Conservation (phyloP, 352 stramenopile species). For the Globisporangium cystogenes region DNA sequence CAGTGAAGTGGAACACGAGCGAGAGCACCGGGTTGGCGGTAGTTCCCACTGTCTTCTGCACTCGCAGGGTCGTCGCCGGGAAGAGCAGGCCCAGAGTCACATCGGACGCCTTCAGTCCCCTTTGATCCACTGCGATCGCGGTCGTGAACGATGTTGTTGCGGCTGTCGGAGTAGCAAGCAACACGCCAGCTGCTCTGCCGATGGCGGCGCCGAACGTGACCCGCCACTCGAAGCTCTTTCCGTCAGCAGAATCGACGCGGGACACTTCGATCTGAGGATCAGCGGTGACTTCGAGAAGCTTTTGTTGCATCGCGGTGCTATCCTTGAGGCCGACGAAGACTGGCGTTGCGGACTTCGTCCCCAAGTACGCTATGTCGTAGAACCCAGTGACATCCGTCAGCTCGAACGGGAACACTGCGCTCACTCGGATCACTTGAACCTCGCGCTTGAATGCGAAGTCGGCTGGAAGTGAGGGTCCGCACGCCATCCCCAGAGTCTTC, state of each 20-base stretch:
- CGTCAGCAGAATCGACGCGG: constrained; percentile 1
- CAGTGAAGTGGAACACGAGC: constrained; percentile 2
- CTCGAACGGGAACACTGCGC: constrained; percentile 4
- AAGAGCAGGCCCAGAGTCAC: constrained; percentile 4
- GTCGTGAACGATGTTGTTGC: constrained; percentile 4
- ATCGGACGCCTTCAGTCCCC: constrained; percentile 4
- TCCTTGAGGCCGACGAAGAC: constrained; percentile 3
- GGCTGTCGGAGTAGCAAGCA: not conserved
- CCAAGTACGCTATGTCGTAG: constrained; percentile 5
- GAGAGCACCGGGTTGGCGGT: not conserved
- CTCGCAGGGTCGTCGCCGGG: constrained; percentile 3
- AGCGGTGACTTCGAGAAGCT: constrained; percentile 9
- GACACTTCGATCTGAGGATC: constrained; percentile 12
- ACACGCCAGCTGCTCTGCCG: not conserved
- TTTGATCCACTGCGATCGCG: not conserved
- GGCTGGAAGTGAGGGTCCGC: not conserved
- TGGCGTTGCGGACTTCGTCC: not conserved
- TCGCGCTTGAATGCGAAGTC: constrained; percentile 2
- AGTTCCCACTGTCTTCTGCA: constrained; percentile 1
- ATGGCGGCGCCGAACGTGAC: constrained; percentile 12
- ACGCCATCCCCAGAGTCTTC: constrained; percentile 7
- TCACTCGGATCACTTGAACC: constrained; percentile 9
- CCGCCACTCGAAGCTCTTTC: constrained; percentile 14
- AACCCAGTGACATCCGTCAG: constrained; percentile 2
- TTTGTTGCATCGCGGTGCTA: constrained; percentile 6